phyloP scores from a whole-genome alignment of 148 eudicot genomes.

The Cornus suecica region DNA sequence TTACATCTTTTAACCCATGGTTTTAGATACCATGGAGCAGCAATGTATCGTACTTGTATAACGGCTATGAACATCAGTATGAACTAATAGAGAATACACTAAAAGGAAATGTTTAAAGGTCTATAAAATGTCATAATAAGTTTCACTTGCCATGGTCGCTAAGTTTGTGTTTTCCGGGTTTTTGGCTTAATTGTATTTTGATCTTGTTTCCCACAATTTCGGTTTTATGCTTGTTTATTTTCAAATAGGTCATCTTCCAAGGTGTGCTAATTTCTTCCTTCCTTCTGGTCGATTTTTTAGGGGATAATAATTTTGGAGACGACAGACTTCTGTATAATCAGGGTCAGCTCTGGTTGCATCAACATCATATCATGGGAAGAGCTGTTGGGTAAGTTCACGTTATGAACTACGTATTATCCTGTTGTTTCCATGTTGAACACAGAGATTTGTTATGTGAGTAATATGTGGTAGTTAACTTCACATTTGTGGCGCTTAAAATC shows the following conservation, averaged over 20 bases:
- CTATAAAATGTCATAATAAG: background rate
- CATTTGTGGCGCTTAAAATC: background rate
- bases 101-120: background rate
- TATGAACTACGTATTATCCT: background rate
- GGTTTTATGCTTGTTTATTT: background rate
- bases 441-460: background rate
- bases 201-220: background rate
- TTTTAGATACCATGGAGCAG: background rate
- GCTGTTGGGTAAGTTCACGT: slow-evolving; percentile 37
- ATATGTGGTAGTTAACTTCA: too few relatives aligned
- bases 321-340: slow-evolving; percentile 43
- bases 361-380: slow-evolving; percentile 38
- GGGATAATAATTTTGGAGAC: slow-evolving; percentile 43
- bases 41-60: background rate
- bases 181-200: background rate
- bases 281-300: slow-evolving; percentile 20
- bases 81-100: background rate
- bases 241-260: background rate
- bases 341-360: slow-evolving; percentile 33
- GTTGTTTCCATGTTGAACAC: background rate
- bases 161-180: background rate
- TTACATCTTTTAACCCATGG: background rate
- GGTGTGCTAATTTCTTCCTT: slow-evolving; percentile 2
- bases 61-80: background rate
- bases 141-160: background rate